Evolutionary conservation across 768 basidiomycete genomes (phyloP), one percentile per base, ranked within the genome.

Genomic region (Arthromyces matolae): DNA sequence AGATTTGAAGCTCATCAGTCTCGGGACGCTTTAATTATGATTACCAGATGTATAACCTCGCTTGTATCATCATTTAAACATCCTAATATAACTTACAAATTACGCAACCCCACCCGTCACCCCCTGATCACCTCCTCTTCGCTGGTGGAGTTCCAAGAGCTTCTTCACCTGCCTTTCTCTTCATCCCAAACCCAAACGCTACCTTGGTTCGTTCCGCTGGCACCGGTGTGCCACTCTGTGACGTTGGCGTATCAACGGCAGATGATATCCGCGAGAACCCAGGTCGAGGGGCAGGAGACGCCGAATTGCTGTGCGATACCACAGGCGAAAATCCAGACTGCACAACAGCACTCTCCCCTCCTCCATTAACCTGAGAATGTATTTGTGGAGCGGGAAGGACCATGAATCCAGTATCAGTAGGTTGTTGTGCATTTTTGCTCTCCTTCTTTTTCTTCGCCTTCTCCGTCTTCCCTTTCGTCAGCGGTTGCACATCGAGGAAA

Each of bases 361-460:
- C n/a, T n/a, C n/a, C 74, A 55, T 76, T 73, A 13, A 66, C 64
- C 40, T 69, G 53, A 28, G 69, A 44, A 44, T 71, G 67, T 3
- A 66, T 44, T 51, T 70, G 71, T 0, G 84, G 79, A 16, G 80
- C 81, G 40, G 85, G 84, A 1, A 89, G 65, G 2, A 84, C 86
- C 67, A 89, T 84, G 60, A 91, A 87, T 7, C 85, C 86, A 0
- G 73, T 67, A 32, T 77, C 73, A 5, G 66, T 69, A 27, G 63
- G 63, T 47, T 77, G 77, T 19, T 76, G 71, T 0, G 68, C 66
- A 27, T 65, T 69, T 62, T 83, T 88, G 38, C 68, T 75, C 49
- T 86, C 84, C 60, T 89, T 90, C 71, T 90, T 91, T 64, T 82
- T 84, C 65, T 88, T 89, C 49, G 76, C 73, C 64, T 86, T 89